Base-by-base conservation (phyloP, 2,329 filamentous ascomycete genomes). In the Aspergillus novofumigatus region DNA sequence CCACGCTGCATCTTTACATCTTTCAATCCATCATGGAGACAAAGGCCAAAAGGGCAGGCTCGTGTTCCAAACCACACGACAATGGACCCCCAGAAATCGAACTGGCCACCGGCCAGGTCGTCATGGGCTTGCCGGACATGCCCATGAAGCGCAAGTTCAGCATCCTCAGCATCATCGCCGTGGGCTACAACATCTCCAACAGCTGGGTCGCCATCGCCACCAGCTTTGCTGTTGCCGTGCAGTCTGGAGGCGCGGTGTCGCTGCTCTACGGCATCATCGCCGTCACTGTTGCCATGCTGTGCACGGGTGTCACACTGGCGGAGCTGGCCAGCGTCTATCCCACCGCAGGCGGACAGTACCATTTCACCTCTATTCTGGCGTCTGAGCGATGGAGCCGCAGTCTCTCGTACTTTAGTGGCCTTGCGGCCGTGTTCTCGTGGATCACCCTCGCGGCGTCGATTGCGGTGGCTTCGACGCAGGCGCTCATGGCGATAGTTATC, bases 271-370 rank as follows among this genome's bases (percentile, higher is more conserved):
- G 64, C 11, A 65, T 66, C 28, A 55, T 66, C n/a, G 45, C 56
- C 26, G 64, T 66, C 25, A 59, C 63, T 14, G 32, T 58, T 28
- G 62, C 60, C 48, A 66, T 66, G 64, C 54, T 60, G 44, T 61
- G 57, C 38, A 64, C 62, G 1, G 62, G 61, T 0, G n/a, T 64
- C 21, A 67, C 67, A 1, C 54, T 71, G 52, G 65, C 68, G 10
- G 68, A 71, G 54, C 57, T 71, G 49, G 63, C 68, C 9, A 65
- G 63, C 52, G 65, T 69, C 29, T 67, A 67, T 47, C 68, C 68
- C 29, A 69, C 67, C 4, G 68, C 68, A 3, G 68, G 68, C 2
- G 68, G 67, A 2, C 67, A 69, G 52, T 70, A 69, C 42, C 65
- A 69, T 51, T 70, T 67, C 58, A 66, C 67, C 0, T 68, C 64